Evolutionary conservation across 2,329 filamentous ascomycete genomes (phyloP), one percentile per base, ranked within the genome.

Genomic region (Truncatella angustata): DNA sequence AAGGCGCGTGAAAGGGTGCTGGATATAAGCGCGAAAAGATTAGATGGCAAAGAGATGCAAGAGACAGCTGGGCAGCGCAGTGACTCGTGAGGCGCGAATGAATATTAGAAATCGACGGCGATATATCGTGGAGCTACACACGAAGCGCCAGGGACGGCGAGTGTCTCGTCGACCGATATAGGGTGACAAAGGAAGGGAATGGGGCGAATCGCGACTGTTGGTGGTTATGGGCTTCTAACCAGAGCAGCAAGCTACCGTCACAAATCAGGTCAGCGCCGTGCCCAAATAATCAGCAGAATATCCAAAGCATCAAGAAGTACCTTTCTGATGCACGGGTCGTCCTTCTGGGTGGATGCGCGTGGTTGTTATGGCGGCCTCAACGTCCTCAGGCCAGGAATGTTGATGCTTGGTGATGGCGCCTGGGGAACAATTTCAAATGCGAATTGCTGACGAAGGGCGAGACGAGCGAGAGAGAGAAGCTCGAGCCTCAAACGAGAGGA

Each of bases 351-450:
- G 18, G 28, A 18, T 46, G 43, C 26, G 43, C 43, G 28, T 28
- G 43, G 10, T 46, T n/a, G 43, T 32, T 24, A 28, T 46, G 43
- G n/a, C 10, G 43, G 28, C 43, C 26, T 46, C 43, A 34, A 34
- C 43, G 34, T 28, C 26, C 34, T 18, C 3, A 46, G 9, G 26
- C 24, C 43, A 46, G 28, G 43, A 46, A 46, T 46, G 43, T 35
- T 34, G 43, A 12, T 46, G 43, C 43, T 46, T 16, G n/a, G 26
- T 46, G 43, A 46, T 32, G 43, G 40, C 18, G 43, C 26, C 43
- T 46, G 43, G n/a, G n/a, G n/a, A n/a, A 46, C 43, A 46, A 46
- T 46, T 46, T 35, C 43, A 44, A 24, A 44, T 44, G 40, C 40
- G 40, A 21, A 18, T 40, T 12, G 21, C 24, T 30, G 18, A 23